These are phyloP conservation scores for Solanum hybrid DNA, from an alignment of 305 asterid genomes.

Conservation along the genomic window DNA sequence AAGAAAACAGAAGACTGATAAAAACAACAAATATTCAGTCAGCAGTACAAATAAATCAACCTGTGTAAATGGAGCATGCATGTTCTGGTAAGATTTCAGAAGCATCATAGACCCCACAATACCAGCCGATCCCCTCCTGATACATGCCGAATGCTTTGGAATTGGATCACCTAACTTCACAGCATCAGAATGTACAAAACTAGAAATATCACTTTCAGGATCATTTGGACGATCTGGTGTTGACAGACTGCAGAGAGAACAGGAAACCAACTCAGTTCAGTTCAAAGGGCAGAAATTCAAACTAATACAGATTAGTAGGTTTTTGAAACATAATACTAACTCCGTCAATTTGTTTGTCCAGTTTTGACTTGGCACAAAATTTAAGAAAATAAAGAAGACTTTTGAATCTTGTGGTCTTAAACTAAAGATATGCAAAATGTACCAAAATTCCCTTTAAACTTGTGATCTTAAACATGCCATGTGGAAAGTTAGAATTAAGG, in stretches of 20 bases:
- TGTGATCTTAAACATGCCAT: neutral
- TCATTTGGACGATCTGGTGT: slow-evolving; percentile 15
- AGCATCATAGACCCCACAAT: slow-evolving; percentile 63
- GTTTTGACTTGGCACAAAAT: neutral
- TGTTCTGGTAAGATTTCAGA: slow-evolving; percentile 46
- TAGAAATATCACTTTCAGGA: slow-evolving; percentile 11
- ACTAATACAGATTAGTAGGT: neutral
- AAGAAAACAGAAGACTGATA: neutral
- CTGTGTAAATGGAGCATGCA: slow-evolving; percentile 84
- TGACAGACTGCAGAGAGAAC: slow-evolving; percentile 19
- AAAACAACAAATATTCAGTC: slow-evolving; percentile 5
- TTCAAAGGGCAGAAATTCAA: neutral
- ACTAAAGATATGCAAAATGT: neutral
- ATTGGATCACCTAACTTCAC: slow-evolving; percentile 11
- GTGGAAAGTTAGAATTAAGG: neutral
- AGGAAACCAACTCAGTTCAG: neutral
- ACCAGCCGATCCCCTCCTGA: slow-evolving; percentile 64
- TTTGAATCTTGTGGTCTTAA: neutral
- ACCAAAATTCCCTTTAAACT: neutral
- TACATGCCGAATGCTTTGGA: slow-evolving; percentile 19
- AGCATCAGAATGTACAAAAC: slow-evolving; percentile 12
- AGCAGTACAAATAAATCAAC: slow-evolving; percentile 33
- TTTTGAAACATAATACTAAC: neutral
- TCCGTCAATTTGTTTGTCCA: neutral
- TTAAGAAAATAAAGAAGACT: neutral